phyloP scores from a whole-genome alignment of 306 rosid species.

The Prunus persica region Prunus_persica_NCBIv2 NC_034012.1:2581501-2582000 shows the following conservation, averaged over 20 bases:
- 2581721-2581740: background rate
- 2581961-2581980: background rate
- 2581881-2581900: conserved; percentile 73
- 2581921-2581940: conserved; percentile 18
- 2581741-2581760: background rate
- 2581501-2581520: conserved; percentile 66
- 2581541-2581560: background rate
- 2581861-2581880: conserved; percentile 87
- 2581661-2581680: conserved; percentile 69
- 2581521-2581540: conserved; percentile 2
- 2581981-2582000: background rate
- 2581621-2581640: conserved; percentile 65
- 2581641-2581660: conserved; percentile 94
- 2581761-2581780: conserved; percentile 42
- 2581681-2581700: conserved; percentile 90
- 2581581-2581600: background rate
- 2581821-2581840: conserved; percentile 89
- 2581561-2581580: background rate
- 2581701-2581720: conserved; percentile 20
- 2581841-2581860: conserved; percentile 71
- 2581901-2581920: conserved; percentile 50
- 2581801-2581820: conserved; percentile 88
- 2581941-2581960: background rate
- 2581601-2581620: conserved; percentile 67
- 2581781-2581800: conserved; percentile 65